A percentile compares a stretch with the other conserved stretches of the same genome.
These are phyloP conservation scores for Tricholoma matsutake DNA, from an alignment of 768 basidiomycete genomes.

Conservation along the genomic window DNA sequence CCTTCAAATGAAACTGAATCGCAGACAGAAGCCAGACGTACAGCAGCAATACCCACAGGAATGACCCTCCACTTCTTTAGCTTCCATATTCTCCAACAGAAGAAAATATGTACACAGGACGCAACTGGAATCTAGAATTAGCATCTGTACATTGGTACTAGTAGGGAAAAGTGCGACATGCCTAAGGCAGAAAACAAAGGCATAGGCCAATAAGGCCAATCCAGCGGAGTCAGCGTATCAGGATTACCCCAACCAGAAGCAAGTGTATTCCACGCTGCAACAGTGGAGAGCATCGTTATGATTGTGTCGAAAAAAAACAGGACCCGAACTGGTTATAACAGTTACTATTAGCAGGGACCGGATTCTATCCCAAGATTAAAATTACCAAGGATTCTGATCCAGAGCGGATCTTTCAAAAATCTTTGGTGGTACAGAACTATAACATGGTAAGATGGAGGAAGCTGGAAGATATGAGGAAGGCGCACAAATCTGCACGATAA, in stretches of 20 bases:
- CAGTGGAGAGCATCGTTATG: constrained; percentile 13
- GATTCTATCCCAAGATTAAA: not conserved
- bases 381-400: constrained; percentile 14
- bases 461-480: not conserved
- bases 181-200: constrained; percentile 9
- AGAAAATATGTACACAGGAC: constrained; percentile 7
- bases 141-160: not conserved
- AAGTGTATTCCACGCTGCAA: constrained; percentile 15
- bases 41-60: constrained; percentile 7
- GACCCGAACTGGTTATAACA: constrained; percentile 13
- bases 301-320: constrained; percentile 16
- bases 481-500: constrained; percentile 19
- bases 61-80: not conserved
- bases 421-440: constrained; percentile 13
- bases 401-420: constrained; percentile 11
- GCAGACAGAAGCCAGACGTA: not conserved
- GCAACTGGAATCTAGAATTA: constrained; percentile 6
- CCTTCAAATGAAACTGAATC: not conserved
- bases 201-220: constrained; percentile 14
- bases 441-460: not conserved
- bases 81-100: no score
- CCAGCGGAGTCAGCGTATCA: constrained; percentile 7
- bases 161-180: not conserved
- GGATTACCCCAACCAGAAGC: constrained; percentile 19
- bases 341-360: not conserved